Evolutionary conservation across 2,329 filamentous ascomycete genomes (phyloP), one percentile per base, ranked within the genome.

Genomic region (Neophaeococcomyces aloes): DNA sequence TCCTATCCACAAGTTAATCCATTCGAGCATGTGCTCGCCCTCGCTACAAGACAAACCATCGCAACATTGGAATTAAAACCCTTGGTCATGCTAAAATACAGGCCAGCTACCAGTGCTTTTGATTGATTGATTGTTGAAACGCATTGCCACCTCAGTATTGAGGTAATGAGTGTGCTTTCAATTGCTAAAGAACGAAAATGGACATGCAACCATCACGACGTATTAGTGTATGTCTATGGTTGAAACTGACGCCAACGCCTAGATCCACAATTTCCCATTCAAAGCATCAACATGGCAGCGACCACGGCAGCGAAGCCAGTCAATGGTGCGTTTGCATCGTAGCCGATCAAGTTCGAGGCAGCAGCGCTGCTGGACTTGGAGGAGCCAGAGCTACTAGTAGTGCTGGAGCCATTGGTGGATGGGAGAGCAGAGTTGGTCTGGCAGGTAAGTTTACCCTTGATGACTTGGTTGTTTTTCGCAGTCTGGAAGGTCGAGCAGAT

Each of bases 401-500:
- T 48, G 15, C 38, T 40, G 31, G 39, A 39, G 14, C 44, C 46
- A 30, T 52, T 51, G 42, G 44, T 48, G 23, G 48, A 42, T 38
- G 66, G 63, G 59, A 67, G 53, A 45, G 49, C 33, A 41, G 57
- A 55, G 48, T 55, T 54, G 42, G 59, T 57, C 29, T 61, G 53
- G 60, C 72, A 75, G 23, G 57, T 62, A 59, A 64, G 70, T 19
- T 56, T 61, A 48, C 71, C 72, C 48, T 65, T 63, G 59, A 74
- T 69, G 54, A 67, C 56, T 30, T 61, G 57, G 38, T 61, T 59
- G 44, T 53, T 50, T 34, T 61, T 51, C 29, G 70, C 59, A 49
- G 69, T 57, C 46, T 76, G 61, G 61, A 83, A 75, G 25, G 59
- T 53, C 41, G 64, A 60, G 71, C 83, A 77, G 45, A 62, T 57